Evolutionary conservation across 345 rosid species (phyloP).

Genomic region (Durio zibethinus): DNA sequence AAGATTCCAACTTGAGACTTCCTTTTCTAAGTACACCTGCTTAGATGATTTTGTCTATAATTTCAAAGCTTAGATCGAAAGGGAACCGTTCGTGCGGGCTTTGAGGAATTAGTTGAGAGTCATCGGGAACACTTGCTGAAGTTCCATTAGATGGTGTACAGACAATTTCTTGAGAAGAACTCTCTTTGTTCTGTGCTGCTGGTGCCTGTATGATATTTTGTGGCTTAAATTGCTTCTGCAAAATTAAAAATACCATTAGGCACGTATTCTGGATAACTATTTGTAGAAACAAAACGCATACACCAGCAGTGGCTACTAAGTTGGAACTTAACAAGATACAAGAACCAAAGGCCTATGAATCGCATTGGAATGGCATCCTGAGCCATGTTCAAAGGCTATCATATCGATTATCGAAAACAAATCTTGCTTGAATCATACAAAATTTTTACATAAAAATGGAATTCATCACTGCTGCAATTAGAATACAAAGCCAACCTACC

Average conservation of each 20-base stretch:
- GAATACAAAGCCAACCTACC: not conserved
- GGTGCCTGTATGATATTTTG: constrained; percentile 35
- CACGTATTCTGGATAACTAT: not conserved
- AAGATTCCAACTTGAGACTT: too few relatives aligned
- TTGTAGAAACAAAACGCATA: not conserved
- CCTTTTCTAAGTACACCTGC: too few relatives aligned
- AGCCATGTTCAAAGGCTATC: not conserved
- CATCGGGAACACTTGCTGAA: constrained; percentile 22
- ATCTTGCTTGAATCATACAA: not conserved
- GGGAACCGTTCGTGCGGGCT: constrained; percentile 28
- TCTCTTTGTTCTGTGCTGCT: constrained; percentile 28
- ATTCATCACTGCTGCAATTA: not conserved
- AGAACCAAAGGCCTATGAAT: too few relatives aligned
- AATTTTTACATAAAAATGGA: not conserved
- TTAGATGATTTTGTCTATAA: too few relatives aligned
- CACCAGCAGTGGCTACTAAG: too few relatives aligned
- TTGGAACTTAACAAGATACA: too few relatives aligned
- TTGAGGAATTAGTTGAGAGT: constrained; percentile 14
- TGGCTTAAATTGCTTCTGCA: constrained; percentile 86
- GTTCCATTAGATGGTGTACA: constrained; percentile 28
- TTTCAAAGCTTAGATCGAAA: too few relatives aligned
- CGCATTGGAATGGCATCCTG: not conserved
- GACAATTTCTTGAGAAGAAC: constrained; percentile 27
- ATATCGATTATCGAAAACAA: too few relatives aligned
- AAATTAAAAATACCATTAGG: not conserved